Conservation (phyloP, 495 filamentous ascomycete species). For the Neurospora sp. region DNA sequence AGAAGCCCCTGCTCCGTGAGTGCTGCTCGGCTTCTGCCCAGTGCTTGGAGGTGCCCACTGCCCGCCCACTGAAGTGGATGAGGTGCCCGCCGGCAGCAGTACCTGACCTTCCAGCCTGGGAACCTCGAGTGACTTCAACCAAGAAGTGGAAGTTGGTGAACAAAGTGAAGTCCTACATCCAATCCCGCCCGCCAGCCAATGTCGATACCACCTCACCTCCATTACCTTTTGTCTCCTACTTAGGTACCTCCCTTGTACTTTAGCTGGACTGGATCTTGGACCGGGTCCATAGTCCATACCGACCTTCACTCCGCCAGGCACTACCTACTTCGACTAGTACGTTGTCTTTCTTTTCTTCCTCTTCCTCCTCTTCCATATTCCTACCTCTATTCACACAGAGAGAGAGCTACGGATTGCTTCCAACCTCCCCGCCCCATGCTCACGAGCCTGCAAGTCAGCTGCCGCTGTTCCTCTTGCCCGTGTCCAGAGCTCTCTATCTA, state of each 20-base stretch:
- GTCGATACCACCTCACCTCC: not conserved
- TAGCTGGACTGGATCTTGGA: not conserved
- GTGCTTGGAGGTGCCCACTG: not conserved
- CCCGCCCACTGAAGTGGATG: not conserved
- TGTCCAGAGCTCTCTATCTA: not conserved
- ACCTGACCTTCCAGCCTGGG: not conserved
- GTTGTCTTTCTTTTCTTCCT: not conserved
- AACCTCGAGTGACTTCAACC: not conserved
- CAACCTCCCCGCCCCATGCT: not conserved
- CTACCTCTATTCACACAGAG: not conserved
- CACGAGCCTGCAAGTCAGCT: not conserved
- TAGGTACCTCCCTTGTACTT: not conserved
- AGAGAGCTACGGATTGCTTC: not conserved
- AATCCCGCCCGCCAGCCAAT: not conserved
- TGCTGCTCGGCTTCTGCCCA: not conserved
- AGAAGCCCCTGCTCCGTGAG: slow-evolving; percentile 4
- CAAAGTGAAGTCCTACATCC: not conserved
- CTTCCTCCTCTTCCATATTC: not conserved
- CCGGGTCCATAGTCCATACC: not conserved
- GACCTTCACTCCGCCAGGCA: not conserved
- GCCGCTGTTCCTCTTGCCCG: not conserved
- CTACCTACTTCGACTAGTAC: not conserved
- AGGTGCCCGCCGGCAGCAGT: not conserved
- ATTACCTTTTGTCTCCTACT: not conserved
- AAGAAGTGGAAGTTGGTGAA: not conserved